Evolutionary conservation across 2,329 filamentous ascomycete species (phyloP).

Genomic region (Botryotinia narcissicola): DNA sequence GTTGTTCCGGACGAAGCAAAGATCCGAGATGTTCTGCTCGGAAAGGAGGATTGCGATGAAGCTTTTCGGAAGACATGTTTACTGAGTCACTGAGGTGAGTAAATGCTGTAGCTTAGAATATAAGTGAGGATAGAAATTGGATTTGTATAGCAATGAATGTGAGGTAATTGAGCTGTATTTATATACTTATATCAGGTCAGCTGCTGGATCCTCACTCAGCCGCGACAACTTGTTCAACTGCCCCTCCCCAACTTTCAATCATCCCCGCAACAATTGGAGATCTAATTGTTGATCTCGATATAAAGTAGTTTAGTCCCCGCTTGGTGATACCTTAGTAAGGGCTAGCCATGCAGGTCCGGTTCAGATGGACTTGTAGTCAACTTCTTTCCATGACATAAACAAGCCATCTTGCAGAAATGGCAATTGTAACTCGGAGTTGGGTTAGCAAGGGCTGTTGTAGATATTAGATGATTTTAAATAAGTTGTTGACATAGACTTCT

Average conservation of each 20-base stretch:
- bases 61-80: constrained; percentile 24
- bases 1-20: constrained; percentile 55
- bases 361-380: not conserved
- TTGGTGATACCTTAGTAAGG: constrained; percentile 1
- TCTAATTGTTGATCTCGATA: not conserved
- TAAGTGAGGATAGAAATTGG: too few relatives aligned
- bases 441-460: not conserved
- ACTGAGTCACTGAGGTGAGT: not conserved
- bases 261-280: not conserved
- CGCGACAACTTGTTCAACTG: not conserved
- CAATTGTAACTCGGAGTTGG: not conserved
- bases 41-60: constrained; percentile 28
- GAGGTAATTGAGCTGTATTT: not conserved
- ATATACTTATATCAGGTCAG: not conserved
- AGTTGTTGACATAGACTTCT: not conserved
- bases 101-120: not conserved
- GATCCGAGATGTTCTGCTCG: constrained; percentile 63
- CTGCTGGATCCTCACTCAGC: not conserved
- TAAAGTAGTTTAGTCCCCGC: not conserved
- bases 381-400: not conserved
- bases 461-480: not conserved
- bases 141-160: not conserved
- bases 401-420: not conserved
- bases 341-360: not conserved
- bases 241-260: not conserved